These are phyloP conservation scores for Sphaerulina vaccinii DNA, from an alignment of 2,329 filamentous ascomycete genomes.

Conservation along the genomic window DNA sequence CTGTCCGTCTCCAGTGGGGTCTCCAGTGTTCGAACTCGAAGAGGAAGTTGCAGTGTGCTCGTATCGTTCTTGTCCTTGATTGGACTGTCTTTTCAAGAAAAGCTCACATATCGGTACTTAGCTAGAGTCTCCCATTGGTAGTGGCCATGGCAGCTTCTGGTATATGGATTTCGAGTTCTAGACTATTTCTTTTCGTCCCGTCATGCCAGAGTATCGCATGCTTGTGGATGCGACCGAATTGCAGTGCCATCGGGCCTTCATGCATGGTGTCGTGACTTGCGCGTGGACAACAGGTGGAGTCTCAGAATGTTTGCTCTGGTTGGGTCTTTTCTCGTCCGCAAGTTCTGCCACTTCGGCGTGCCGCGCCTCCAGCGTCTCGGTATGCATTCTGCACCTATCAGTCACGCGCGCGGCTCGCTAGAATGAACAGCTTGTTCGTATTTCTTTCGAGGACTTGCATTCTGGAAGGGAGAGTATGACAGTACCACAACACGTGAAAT, in stretches of 20 bases:
- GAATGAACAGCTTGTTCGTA: constrained; percentile 5
- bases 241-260: neutral
- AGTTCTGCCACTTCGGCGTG: neutral
- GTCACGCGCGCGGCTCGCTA: constrained; percentile 1
- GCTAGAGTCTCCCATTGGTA: too few relatives aligned
- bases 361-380: neutral
- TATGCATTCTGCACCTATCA: constrained; percentile 10
- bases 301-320: neutral
- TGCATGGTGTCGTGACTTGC: neutral
- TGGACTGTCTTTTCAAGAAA: neutral
- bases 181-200: too few relatives aligned
- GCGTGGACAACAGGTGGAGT: constrained; percentile 5
- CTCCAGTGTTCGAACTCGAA: too few relatives aligned
- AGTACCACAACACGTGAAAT: neutral
- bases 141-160: too few relatives aligned
- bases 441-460: too few relatives aligned
- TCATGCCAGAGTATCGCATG: neutral
- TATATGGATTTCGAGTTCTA: too few relatives aligned
- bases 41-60: neutral
- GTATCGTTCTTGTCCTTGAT: neutral
- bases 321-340: too few relatives aligned
- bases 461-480: neutral
- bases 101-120: neutral
- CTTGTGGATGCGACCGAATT: neutral
- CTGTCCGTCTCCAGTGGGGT: too few relatives aligned